Base-by-base conservation (phyloP, 352 stramenopile species). In the Poterioochromonas sp. region DNA sequence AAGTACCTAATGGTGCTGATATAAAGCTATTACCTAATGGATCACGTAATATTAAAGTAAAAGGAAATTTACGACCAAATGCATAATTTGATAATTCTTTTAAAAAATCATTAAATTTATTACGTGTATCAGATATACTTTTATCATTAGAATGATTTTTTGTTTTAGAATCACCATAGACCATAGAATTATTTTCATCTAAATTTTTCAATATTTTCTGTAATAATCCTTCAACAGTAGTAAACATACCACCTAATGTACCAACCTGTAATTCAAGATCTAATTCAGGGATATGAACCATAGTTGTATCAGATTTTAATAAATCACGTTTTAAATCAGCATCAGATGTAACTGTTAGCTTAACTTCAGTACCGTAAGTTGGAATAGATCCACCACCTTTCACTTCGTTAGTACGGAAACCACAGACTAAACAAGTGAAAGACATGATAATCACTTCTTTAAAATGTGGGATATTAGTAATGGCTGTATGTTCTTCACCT, bases 401-500 rank as follows among this genome's bases (percentile, higher is more conserved):
- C 91, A 79, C 87, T 79, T 91, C 73, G 77, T 92, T 94, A 32
- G 85, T 94, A 80, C 89, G 89, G 80, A 91, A 95, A 43, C 91
- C 91, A 82, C 91, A 96, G 12, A 79, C 43, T 64, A 91, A 86
- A 79, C 91, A 96, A 80, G 90, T 87, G 81, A 94, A 95, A 47
- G 91, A 86, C 90, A 96, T 95, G 79, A 96, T 94, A 79, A 95
- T 92, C 20, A 82, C 69, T 79, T 90, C 86, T 84, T 94, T 94
- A 82, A 96, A 96, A 82, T 95, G 89, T 40, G 91, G 91, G 73
- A 96, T 95, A 81, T 95, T 87, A 41, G 90, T 93, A 76, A 95
- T 85, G 81, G 89, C 95, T 83, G 92, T 95, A 60, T 88, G 84
- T 29, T 86, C 90, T 68, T 87, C 82, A 15, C 89, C 90, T 20